Conservation (phyloP, 2,329 filamentous ascomycete species). For the Dactylellina cionopaga region DNA sequence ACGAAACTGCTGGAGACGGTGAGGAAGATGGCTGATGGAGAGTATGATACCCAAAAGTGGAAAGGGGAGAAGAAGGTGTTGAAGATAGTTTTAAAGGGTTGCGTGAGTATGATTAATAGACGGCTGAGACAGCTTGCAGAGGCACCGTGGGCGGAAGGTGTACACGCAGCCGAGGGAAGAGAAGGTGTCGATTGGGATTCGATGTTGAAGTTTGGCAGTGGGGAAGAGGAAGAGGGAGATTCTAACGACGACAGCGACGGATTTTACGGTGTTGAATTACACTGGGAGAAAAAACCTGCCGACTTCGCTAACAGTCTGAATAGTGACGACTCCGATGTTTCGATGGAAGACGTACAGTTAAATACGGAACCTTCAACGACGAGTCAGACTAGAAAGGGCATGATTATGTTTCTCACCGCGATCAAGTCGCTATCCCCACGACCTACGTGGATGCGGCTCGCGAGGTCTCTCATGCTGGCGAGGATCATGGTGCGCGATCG, state of each 20-base stretch:
- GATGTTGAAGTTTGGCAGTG: neutral
- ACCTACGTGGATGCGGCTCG: neutral
- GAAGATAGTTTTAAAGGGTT: neutral
- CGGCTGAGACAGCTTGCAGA: neutral
- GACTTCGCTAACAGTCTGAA: neutral
- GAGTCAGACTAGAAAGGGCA: neutral
- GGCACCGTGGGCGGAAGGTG: neutral
- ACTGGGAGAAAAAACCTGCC: neutral
- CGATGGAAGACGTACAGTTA: neutral
- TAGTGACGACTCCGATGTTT: neutral
- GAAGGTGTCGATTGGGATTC: neutral
- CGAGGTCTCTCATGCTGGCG: conserved; percentile 3
- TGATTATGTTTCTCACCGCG: conserved; percentile 1
- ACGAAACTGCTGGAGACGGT: neutral
- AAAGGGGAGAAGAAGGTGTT: neutral
- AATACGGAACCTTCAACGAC: neutral
- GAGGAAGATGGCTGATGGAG: neutral
- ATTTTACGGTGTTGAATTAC: neutral
- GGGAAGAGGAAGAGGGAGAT: neutral
- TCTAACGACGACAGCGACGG: neutral
- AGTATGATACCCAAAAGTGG: neutral
- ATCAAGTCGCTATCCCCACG: neutral
- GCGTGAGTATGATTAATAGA: neutral
- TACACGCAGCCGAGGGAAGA: neutral
- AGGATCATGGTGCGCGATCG: conserved; percentile 7